These are phyloP conservation scores for Alternaria viburni DNA, from an alignment of 2,329 filamentous ascomycete genomes.

Conservation along the genomic window DNA sequence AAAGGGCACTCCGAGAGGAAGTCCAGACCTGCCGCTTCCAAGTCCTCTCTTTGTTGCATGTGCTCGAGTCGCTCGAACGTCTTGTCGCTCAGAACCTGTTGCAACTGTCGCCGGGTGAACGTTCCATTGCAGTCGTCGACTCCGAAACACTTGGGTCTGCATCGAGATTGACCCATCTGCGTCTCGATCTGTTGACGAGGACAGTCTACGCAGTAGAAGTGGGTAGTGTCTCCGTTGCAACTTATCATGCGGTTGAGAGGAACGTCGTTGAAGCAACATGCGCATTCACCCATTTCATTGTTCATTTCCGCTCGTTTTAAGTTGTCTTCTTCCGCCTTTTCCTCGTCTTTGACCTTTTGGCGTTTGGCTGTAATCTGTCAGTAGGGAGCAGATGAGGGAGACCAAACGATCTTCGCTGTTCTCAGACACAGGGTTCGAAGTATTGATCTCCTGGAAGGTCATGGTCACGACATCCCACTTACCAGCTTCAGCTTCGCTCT, in stretches of 20 bases:
- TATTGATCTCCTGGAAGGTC: not conserved
- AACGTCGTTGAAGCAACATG: slow-evolving; percentile 73
- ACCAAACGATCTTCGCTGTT: not conserved
- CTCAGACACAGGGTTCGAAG: not conserved
- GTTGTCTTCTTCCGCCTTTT: slow-evolving; percentile 46
- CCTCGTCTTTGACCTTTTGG: slow-evolving; percentile 27
- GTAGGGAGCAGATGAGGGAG: not conserved
- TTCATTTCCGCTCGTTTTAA: slow-evolving; percentile 29
- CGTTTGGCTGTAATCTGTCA: slow-evolving; percentile 31
- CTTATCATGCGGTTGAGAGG: slow-evolving; percentile 71
- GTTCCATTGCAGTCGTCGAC: slow-evolving; percentile 62
- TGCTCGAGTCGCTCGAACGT: slow-evolving; percentile 68
- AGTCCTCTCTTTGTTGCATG: slow-evolving; percentile 72
- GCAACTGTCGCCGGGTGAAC: slow-evolving; percentile 64
- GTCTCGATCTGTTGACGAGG: slow-evolving; percentile 69
- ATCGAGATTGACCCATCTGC: slow-evolving; percentile 72
- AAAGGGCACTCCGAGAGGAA: slow-evolving; percentile 79
- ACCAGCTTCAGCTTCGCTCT: slow-evolving; percentile 26
- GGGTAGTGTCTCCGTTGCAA: slow-evolving; percentile 65
- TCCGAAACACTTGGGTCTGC: slow-evolving; percentile 74
- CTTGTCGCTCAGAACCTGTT: slow-evolving; percentile 64
- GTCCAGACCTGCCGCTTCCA: slow-evolving; percentile 73
- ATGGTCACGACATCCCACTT: slow-evolving; percentile 2
- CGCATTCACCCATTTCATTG: slow-evolving; percentile 67
- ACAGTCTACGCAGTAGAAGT: slow-evolving; percentile 76